Percentiles rank a stretch among this genome's conserved stretches.
phyloP scores from a whole-genome alignment of 2,329 filamentous ascomycete species.

The Rutstroemia sydowiana region DNA sequence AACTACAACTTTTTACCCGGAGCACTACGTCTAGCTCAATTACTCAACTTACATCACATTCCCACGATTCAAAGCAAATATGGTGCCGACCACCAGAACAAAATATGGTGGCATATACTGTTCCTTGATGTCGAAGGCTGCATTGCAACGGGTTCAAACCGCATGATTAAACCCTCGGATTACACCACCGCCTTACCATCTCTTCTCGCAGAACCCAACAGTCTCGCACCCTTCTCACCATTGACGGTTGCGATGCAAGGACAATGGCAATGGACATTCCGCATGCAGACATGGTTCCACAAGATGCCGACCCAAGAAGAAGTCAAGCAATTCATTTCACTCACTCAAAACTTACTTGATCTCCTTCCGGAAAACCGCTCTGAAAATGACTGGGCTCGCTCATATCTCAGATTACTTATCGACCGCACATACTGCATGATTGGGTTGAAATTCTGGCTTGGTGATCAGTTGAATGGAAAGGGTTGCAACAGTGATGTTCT shows the following conservation, averaged over 20 bases:
- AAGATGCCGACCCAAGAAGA: not conserved
- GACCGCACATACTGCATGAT: constrained; percentile 13
- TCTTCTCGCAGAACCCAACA: not conserved
- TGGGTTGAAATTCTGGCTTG: constrained; percentile 10
- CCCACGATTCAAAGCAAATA: not conserved
- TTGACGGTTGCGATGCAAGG: constrained; percentile 9
- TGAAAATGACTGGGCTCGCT: constrained; percentile 8
- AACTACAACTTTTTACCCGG: constrained; percentile 5
- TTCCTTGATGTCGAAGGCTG: constrained; percentile 8
- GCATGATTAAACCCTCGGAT: constrained; percentile 1
- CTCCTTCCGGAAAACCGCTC: not conserved
- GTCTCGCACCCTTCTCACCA: not conserved
- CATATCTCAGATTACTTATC: constrained; percentile 9
- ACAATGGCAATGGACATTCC: constrained; percentile 8
- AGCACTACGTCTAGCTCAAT: constrained; percentile 3
- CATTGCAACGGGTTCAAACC: constrained; percentile 7
- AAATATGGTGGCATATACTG: constrained; percentile 9
- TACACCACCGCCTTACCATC: constrained; percentile 7
- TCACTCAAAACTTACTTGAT: constrained; percentile 1
- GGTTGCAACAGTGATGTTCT: constrained; percentile 11
- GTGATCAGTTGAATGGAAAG: constrained; percentile 8
- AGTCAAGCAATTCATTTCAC: constrained; percentile 1
- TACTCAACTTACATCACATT: not conserved
- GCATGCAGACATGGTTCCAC: constrained; percentile 10
- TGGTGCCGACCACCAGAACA: not conserved